These are phyloP conservation scores for Platanthera zijinensis DNA, from an alignment of 106 monocot genomes.

Conservation along the genomic window DNA sequence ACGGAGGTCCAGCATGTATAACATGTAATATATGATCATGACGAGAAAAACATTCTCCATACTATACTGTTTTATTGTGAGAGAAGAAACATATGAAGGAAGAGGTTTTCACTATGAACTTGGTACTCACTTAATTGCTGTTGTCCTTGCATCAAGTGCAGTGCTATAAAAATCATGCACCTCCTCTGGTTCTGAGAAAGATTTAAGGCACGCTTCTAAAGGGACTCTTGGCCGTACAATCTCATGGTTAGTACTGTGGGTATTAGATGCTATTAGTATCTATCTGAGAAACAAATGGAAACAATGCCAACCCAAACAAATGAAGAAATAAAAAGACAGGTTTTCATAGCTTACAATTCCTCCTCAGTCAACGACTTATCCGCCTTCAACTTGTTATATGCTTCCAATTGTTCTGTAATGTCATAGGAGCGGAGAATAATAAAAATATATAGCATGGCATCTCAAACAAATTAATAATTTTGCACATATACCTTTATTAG, in stretches of 20 bases:
- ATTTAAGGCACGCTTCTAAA: conserved; percentile 77
- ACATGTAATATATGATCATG: neutral
- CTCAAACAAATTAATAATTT: conserved; percentile 2
- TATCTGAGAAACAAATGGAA: neutral
- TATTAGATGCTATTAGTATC: neutral
- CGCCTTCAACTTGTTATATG: conserved; percentile 50
- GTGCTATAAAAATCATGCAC: conserved; percentile 88
- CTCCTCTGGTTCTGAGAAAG: conserved; percentile 82
- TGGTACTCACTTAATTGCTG: conserved; percentile 75
- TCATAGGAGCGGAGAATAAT: neutral
- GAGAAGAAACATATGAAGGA: neutral
- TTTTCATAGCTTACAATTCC: conserved; percentile 43
- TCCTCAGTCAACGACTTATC: conserved; percentile 38
- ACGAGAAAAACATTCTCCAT: neutral
- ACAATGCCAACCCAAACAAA: neutral
- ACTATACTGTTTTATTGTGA: neutral
- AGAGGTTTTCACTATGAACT: neutral
- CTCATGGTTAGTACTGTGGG: conserved; percentile 46
- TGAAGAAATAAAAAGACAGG: neutral
- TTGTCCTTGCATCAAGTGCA: conserved; percentile 84
- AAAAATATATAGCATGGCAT: neutral
- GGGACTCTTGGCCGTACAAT: conserved; percentile 94
- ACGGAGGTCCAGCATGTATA: neutral
- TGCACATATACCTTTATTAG: conserved; percentile 55
- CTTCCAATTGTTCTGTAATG: conserved; percentile 75